Conservation (phyloP, 179 eudicot genomes). For the Patellifolia procumbens region DNA sequence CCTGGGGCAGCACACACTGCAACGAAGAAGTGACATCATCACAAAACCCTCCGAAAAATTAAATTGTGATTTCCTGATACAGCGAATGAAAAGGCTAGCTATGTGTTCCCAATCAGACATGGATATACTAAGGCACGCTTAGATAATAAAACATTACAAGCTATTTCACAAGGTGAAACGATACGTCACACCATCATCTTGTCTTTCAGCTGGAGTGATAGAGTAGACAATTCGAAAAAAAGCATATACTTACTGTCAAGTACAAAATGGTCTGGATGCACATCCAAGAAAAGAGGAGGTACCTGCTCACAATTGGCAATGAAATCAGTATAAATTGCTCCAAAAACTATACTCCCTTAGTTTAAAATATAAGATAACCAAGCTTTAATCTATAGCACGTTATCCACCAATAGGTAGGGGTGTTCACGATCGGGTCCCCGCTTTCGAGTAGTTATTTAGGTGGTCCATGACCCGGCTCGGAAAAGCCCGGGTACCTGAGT, state of each 20-base stretch:
- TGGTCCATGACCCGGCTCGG: too few relatives aligned
- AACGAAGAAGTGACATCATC: slow-evolving; percentile 29
- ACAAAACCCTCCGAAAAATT: background rate
- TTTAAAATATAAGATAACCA: background rate
- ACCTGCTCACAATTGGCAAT: slow-evolving; percentile 47
- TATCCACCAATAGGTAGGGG: too few relatives aligned
- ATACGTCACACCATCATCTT: slow-evolving; percentile 5
- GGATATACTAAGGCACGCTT: background rate
- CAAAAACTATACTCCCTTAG: background rate
- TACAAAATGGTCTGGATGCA: slow-evolving; percentile 80
- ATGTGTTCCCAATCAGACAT: background rate
- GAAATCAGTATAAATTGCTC: slow-evolving; percentile 6
- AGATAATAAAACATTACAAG: background rate
- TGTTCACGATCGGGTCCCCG: too few relatives aligned
- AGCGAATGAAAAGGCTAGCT: background rate
- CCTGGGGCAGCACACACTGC: slow-evolving; percentile 99
- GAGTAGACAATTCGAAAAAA: background rate
- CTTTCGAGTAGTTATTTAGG: too few relatives aligned
- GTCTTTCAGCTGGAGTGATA: background rate
- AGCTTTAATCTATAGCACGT: too few relatives aligned
- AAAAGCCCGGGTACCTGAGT: too few relatives aligned
- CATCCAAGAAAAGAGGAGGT: slow-evolving; percentile 93
- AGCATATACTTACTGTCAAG: slow-evolving; percentile 80
- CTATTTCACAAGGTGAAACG: background rate
- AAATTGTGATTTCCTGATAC: background rate